Evolutionary conservation across 345 rosid species (phyloP).

Genomic region (Orychophragmus violaceus): DNA sequence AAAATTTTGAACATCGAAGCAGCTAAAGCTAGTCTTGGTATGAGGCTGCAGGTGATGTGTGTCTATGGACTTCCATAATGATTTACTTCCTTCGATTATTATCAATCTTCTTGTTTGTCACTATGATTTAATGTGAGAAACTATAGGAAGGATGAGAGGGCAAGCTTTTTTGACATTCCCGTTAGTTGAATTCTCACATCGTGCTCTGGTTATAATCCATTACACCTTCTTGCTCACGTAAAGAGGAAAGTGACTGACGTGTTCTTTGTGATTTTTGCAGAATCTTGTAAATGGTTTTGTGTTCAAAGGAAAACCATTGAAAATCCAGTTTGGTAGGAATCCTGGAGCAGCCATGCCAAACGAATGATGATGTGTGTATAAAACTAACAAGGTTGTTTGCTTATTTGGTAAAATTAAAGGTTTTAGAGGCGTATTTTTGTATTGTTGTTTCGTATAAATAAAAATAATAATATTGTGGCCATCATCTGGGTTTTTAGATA

Average conservation of each 20-base stretch:
- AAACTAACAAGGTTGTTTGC: not conserved
- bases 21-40: slow-evolving; percentile 57
- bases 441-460: too few species aligned
- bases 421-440: too few species aligned
- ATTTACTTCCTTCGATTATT: not conserved
- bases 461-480: too few species aligned
- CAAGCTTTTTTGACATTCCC: slow-evolving; percentile 97
- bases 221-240: not conserved
- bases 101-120: not conserved
- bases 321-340: slow-evolving; percentile 83
- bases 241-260: not conserved
- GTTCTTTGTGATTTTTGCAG: slow-evolving; percentile 40
- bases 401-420: not conserved
- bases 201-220: slow-evolving; percentile 61
- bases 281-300: slow-evolving; percentile 77
- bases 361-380: slow-evolving; percentile 19
- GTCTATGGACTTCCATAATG: not conserved
- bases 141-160: slow-evolving; percentile 91
- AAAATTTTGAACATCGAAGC: slow-evolving; percentile 65
- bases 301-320: slow-evolving; percentile 83
- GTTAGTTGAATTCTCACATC: slow-evolving; percentile 75
- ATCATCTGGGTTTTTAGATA: too few species aligned
- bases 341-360: slow-evolving; percentile 49
- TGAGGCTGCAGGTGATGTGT: slow-evolving; percentile 73
- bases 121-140: not conserved